phyloP scores from a whole-genome alignment of 257 asterid genomes.

The Ligustrum vulgare region DNA sequence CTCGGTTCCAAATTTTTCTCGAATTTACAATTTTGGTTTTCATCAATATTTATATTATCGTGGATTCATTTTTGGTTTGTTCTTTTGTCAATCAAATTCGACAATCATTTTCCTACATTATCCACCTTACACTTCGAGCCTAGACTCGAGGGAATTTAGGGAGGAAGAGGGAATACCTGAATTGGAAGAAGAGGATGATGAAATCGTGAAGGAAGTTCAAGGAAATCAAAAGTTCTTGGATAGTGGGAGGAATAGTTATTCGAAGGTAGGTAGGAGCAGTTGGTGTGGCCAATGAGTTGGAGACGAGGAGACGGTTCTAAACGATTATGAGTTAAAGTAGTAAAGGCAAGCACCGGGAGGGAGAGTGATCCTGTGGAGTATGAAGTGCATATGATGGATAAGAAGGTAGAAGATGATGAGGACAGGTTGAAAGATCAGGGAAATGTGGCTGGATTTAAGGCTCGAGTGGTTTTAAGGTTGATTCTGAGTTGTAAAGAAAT shows the following conservation, averaged over 20 bases:
- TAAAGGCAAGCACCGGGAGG: conserved; percentile 47
- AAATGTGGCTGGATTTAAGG: conserved; percentile 52
- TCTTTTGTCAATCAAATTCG: too few relatives aligned
- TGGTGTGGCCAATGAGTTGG: conserved; percentile 25
- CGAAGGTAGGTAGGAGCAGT: conserved; percentile 47
- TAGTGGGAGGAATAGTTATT: conserved; percentile 49
- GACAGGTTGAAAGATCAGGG: conserved; percentile 51
- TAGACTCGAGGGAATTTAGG: conserved; percentile 78
- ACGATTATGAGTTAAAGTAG: conserved; percentile 53
- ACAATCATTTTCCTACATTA: too few relatives aligned
- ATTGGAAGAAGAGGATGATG: conserved; percentile 87
- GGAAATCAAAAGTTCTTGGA: conserved; percentile 69
- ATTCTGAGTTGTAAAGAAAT: conserved; percentile 82
- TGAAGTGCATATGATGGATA: conserved; percentile 85
- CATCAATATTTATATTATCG: too few relatives aligned
- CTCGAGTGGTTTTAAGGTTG: conserved; percentile 62
- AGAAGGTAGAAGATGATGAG: conserved; percentile 67
- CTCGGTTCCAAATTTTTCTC: too few relatives aligned
- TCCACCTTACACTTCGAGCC: conserved; percentile 72
- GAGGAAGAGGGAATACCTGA: conserved; percentile 99
- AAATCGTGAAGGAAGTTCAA: conserved; percentile 86
- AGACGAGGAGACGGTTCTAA: conserved; percentile 38
- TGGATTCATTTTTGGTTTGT: too few relatives aligned
- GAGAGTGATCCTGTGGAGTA: conserved; percentile 74
- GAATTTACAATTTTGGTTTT: too few relatives aligned